Evolutionary conservation across 2,329 filamentous ascomycete species (phyloP).

Genomic region (Exserohilum turcica): DNA sequence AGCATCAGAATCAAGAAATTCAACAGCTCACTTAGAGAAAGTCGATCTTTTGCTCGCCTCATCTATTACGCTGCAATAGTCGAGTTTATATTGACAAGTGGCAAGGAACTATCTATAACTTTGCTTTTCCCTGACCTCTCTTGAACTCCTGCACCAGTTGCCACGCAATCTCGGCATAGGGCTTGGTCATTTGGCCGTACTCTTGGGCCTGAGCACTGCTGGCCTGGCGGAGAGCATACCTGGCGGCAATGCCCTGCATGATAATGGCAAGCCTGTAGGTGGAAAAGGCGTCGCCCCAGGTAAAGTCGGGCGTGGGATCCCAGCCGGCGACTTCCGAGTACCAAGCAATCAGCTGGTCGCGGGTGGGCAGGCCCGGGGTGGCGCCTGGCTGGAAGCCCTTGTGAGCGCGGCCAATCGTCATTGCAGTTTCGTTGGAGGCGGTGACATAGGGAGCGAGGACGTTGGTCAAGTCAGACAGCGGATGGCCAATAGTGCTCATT

Average conservation of each 20-base stretch:
- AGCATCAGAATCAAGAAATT: slow-evolving; percentile 6
- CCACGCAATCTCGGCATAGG: slow-evolving; percentile 82
- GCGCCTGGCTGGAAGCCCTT: slow-evolving; percentile 64
- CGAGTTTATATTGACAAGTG: background rate
- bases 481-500: slow-evolving; percentile 97
- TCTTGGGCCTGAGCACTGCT: slow-evolving; percentile 80
- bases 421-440: slow-evolving; percentile 46
- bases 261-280: slow-evolving; percentile 65
- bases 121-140: slow-evolving; percentile 43
- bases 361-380: slow-evolving; percentile 69
- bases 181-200: slow-evolving; percentile 71
- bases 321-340: slow-evolving; percentile 73
- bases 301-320: slow-evolving; percentile 65
- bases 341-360: slow-evolving; percentile 66
- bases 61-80: background rate
- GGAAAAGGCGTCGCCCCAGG: slow-evolving; percentile 69
- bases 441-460: slow-evolving; percentile 60
- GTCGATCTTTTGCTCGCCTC: background rate
- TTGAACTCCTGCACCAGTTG: slow-evolving; percentile 64
- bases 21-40: background rate
- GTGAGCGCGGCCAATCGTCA: slow-evolving; percentile 49
- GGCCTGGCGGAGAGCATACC: slow-evolving; percentile 83
- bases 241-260: slow-evolving; percentile 89
- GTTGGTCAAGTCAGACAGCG: slow-evolving; percentile 87
- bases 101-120: slow-evolving; percentile 37